These are phyloP conservation scores for Podaxis sp. DNA, from an alignment of 768 basidiomycete species.

Conservation along the genomic window DNA sequence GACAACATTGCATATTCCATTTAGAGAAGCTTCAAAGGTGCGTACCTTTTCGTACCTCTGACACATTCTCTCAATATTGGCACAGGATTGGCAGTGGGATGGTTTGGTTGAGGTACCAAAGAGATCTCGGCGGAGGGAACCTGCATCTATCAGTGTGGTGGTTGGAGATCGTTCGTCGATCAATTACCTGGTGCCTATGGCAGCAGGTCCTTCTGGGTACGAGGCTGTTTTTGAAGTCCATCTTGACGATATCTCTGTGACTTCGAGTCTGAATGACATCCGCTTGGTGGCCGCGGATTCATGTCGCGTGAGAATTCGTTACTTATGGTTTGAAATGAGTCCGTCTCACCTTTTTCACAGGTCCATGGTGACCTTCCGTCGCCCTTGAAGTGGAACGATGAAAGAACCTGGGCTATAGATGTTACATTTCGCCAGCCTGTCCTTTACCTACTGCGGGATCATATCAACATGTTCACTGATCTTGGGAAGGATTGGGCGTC, in stretches of 20 bases:
- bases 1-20: conserved; percentile 82
- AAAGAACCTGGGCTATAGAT: conserved; percentile 78
- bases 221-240: conserved; percentile 79
- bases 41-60: neutral
- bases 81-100: conserved; percentile 94
- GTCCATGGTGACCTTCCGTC: conserved; percentile 74
- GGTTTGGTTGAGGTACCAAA: conserved; percentile 46
- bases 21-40: conserved; percentile 89
- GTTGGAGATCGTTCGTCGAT: conserved; percentile 85
- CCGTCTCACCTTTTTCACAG: conserved; percentile 33
- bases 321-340: conserved; percentile 7
- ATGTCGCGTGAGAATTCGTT: conserved; percentile 57
- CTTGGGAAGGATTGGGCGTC: conserved; percentile 90
- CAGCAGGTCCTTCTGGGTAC: conserved; percentile 72
- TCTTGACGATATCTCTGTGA: conserved; percentile 73
- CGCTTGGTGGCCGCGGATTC: conserved; percentile 75
- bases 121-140: conserved; percentile 57
- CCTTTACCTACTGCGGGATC: conserved; percentile 84
- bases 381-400: conserved; percentile 79
- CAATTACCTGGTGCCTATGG: conserved; percentile 82
- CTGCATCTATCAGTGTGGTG: conserved; percentile 70
- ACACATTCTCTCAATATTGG: neutral
- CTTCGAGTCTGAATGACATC: conserved; percentile 88
- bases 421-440: conserved; percentile 69
- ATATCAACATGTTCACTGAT: conserved; percentile 92